Evolutionary conservation across 176 grass and related monocot genomes (phyloP).

Genomic region (Dendrocalamus sinicus): DNA sequence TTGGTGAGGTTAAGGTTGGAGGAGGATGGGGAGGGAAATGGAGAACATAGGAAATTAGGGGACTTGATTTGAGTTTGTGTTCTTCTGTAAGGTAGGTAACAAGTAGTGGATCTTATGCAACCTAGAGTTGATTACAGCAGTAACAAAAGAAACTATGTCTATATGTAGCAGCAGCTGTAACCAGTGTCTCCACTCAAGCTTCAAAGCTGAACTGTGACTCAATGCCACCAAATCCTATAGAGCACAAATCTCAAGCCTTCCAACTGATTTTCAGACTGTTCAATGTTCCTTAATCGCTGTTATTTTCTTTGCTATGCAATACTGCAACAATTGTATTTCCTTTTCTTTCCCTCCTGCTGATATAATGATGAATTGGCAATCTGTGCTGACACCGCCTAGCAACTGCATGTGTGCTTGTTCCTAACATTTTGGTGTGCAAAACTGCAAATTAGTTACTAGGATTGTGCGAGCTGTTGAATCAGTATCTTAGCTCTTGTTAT

Average conservation of each 20-base stretch:
- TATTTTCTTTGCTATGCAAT: not conserved
- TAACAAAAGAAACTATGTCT: not conserved
- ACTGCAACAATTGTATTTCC: not conserved
- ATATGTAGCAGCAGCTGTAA: not conserved
- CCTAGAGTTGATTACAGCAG: too few relatives aligned
- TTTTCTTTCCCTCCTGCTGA: not conserved
- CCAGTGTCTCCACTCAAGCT: constrained; percentile 3
- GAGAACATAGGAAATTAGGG: too few relatives aligned
- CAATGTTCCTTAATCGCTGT: not conserved
- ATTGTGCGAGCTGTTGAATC: not conserved
- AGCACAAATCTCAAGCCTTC: not conserved
- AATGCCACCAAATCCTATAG: not conserved
- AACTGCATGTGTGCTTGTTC: not conserved
- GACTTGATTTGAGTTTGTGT: too few relatives aligned
- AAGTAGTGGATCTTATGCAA: too few relatives aligned
- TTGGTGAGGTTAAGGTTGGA: too few relatives aligned
- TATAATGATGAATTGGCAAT: constrained; percentile 1
- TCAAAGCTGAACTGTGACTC: constrained; percentile 7
- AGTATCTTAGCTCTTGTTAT: not conserved
- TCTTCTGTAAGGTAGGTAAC: too few relatives aligned
- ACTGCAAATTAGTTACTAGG: not conserved
- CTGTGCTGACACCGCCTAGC: not conserved
- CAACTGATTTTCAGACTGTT: not conserved
- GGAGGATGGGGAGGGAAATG: too few relatives aligned
- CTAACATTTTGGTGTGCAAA: not conserved